A percentile compares a stretch with the other conserved stretches of the same genome.
These are phyloP conservation scores for Thymus quinquecostatus DNA, from an alignment of 257 asterid genomes.

Conservation along the genomic window DNA sequence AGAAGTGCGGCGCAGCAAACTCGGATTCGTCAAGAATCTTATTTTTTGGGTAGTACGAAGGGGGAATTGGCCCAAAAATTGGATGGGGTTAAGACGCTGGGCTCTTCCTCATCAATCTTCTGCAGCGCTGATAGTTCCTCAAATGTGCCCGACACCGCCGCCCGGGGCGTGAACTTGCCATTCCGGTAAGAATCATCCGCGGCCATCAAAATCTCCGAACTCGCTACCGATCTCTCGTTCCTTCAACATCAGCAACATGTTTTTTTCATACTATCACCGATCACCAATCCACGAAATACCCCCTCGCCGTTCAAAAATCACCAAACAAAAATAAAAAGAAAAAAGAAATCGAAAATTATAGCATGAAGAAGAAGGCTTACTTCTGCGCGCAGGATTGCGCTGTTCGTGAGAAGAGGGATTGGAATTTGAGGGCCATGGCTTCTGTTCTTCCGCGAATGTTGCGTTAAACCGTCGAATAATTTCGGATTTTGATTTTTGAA, in stretches of 20 bases:
- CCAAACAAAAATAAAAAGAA: neutral
- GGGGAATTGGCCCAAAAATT: too few species aligned
- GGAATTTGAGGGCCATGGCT: conserved; percentile 62
- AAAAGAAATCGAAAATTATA: neutral
- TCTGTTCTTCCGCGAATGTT: conserved; percentile 32
- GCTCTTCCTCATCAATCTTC: conserved; percentile 12
- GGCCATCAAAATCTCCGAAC: conserved; percentile 38
- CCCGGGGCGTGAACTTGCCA: conserved; percentile 55
- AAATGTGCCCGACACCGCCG: conserved; percentile 85
- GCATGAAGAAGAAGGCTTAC: conserved; percentile 32
- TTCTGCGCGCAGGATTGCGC: conserved; percentile 35
- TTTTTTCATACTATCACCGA: conserved; percentile 17
- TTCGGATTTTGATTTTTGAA: neutral
- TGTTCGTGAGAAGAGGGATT: conserved; percentile 48
- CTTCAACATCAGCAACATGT: conserved; percentile 47
- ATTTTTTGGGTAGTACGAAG: too few species aligned
- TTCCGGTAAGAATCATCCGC: conserved; percentile 50
- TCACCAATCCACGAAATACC: neutral
- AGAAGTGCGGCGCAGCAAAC: too few species aligned
- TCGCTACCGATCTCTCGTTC: conserved; percentile 35
- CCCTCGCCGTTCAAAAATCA: neutral
- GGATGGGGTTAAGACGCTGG: too few species aligned
- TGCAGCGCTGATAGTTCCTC: conserved; percentile 69
- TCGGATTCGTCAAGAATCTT: too few species aligned
- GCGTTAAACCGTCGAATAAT: conserved; percentile 37